Evolutionary conservation across 805 yeast species (phyloP).

Genomic region (Candida piceae): DNA sequence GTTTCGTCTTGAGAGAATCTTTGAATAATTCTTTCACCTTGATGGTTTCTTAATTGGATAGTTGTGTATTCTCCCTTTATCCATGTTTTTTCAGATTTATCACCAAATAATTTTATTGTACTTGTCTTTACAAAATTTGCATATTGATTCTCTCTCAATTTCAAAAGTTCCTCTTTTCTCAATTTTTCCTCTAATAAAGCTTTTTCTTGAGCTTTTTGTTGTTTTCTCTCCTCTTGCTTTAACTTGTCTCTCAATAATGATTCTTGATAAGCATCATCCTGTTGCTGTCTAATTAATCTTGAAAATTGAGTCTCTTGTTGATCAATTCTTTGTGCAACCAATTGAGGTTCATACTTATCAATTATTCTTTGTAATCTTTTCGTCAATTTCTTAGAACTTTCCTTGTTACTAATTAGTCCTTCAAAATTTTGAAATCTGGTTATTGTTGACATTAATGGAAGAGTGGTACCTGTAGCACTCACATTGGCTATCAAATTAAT

Average conservation of each 20-base stretch:
- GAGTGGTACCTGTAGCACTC: slow-evolving; percentile 43
- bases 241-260: slow-evolving; percentile 53
- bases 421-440: slow-evolving; percentile 36
- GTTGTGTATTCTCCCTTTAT: slow-evolving; percentile 31
- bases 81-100: slow-evolving; percentile 11
- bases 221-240: slow-evolving; percentile 43
- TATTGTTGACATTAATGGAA: slow-evolving; percentile 45
- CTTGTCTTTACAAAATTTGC: slow-evolving; percentile 19
- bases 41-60: slow-evolving; percentile 51
- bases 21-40: slow-evolving; percentile 46
- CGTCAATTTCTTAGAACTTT: slow-evolving; percentile 26
- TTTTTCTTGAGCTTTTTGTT: slow-evolving; percentile 21
- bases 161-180: slow-evolving; percentile 9
- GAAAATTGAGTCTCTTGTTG: slow-evolving; percentile 53
- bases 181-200: slow-evolving; percentile 16
- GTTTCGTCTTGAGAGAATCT: slow-evolving; percentile 37
- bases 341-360: slow-evolving; percentile 56
- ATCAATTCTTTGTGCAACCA: slow-evolving; percentile 54
- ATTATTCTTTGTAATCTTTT: slow-evolving; percentile 37
- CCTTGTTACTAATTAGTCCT: slow-evolving; percentile 5
- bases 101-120: slow-evolving; percentile 3
- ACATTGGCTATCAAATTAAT: slow-evolving; percentile 50
- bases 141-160: slow-evolving; percentile 14
- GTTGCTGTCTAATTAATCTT: slow-evolving; percentile 55
- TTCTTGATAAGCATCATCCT: slow-evolving; percentile 61